A percentile compares a stretch with the other conserved stretches of the same genome.
Conservation (phyloP, 257 asterid genomes). For the Vinca minor region DNA sequence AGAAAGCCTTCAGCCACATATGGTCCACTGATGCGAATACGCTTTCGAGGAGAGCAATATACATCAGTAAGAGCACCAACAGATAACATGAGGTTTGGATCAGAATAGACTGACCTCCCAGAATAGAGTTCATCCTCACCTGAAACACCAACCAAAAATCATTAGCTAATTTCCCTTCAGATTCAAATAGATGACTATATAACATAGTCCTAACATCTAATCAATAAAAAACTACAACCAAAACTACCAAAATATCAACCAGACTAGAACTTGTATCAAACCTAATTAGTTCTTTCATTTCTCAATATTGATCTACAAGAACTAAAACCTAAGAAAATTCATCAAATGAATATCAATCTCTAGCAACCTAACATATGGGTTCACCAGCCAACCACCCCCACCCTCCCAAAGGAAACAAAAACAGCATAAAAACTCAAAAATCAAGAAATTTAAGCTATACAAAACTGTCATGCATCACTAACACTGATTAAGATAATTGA, state of each 20-base stretch:
- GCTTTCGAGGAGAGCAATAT: constrained; percentile 65
- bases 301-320: neutral
- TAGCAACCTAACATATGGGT: neutral
- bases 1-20: constrained; percentile 22
- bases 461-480: neutral
- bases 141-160: constrained; percentile 17
- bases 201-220: neutral
- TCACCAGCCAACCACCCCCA: neutral
- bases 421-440: neutral
- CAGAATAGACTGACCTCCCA: constrained; percentile 44
- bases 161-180: neutral
- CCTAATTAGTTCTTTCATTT: neutral
- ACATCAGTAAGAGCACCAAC: constrained; percentile 49
- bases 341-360: neutral
- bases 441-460: neutral
- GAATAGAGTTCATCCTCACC: constrained; percentile 65
- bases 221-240: neutral
- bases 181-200: neutral
- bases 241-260: neutral
- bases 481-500: neutral
- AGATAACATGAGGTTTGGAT: constrained; percentile 55
- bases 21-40: constrained; percentile 54
- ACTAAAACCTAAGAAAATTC: too few relatives aligned
- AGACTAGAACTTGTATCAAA: neutral
- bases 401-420: neutral